Evolutionary conservation across 75 land plant genomes (phyloP).

Genomic region (Selaginella moellendorffii): DNA sequence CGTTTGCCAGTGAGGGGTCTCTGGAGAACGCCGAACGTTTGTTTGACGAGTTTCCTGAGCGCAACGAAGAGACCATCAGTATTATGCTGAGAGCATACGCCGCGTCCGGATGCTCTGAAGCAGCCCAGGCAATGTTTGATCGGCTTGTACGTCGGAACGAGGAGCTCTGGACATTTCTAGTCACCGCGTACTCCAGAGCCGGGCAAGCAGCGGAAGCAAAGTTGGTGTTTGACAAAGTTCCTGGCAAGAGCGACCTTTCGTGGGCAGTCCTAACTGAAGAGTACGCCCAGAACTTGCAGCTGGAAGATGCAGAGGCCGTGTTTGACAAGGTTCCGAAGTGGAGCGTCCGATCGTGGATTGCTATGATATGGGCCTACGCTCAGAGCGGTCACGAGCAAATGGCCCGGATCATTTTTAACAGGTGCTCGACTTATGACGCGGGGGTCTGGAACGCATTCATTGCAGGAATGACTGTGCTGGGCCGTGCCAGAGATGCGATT

Average conservation of each 20-base stretch:
- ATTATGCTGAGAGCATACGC: not conserved
- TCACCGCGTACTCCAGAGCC: not conserved
- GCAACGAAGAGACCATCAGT: not conserved
- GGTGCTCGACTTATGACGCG: not conserved
- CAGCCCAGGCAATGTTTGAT: not conserved
- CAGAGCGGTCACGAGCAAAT: not conserved
- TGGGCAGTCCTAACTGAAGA: not conserved
- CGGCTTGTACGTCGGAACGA: not conserved
- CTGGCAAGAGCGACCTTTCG: not conserved
- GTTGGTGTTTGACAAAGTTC: not conserved
- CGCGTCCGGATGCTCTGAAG: not conserved
- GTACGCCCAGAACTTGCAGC: not conserved
- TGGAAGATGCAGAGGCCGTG: not conserved
- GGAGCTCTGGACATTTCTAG: not conserved
- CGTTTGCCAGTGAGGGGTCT: not conserved
- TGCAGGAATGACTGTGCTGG: not conserved
- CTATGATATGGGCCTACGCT: not conserved
- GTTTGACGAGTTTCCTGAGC: not conserved
- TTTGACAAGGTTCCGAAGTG: not conserved
- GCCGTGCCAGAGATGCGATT: not conserved
- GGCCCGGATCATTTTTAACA: not conserved
- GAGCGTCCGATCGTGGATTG: not conserved
- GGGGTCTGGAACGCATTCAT: not conserved
- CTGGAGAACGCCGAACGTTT: not conserved
- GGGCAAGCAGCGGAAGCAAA: not conserved